Percentiles rank a stretch among this genome's conserved stretches.
Evolutionary conservation across 805 yeast species (phyloP).

Genomic region (Lipomyces yamanashiensis): DNA sequence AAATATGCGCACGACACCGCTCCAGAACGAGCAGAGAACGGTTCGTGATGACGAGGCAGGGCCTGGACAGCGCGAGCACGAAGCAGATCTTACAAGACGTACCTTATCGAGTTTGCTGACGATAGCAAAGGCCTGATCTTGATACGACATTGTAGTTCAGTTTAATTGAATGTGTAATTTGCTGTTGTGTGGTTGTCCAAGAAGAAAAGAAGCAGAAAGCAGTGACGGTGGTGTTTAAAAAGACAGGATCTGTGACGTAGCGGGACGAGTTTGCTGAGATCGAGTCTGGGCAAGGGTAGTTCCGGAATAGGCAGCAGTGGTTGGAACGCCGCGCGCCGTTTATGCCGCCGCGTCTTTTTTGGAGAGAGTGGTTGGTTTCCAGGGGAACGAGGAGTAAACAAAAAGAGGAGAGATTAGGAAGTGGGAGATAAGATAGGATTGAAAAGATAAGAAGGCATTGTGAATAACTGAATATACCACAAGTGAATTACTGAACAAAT

Average conservation of each 20-base stretch:
- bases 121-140: constrained; percentile 41
- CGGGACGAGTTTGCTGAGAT: background rate
- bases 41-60: background rate
- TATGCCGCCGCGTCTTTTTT: background rate
- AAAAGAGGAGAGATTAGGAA: background rate
- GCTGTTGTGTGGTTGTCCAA: no score
- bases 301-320: no score
- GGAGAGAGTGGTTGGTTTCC: constrained; percentile 9
- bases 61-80: background rate
- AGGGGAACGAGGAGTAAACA: constrained; percentile 8
- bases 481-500: no score
- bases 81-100: constrained; percentile 7
- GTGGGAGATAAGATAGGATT: background rate
- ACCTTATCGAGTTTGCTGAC: constrained; percentile 41
- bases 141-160: constrained; percentile 32
- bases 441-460: no score
- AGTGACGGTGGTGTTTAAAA: background rate
- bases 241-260: constrained; percentile 7
- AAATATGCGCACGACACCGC: constrained; percentile 1
- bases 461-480: no score
- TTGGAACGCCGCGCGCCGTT: constrained; percentile 2
- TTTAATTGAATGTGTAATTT: background rate
- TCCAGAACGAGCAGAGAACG: background rate
- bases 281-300: background rate
- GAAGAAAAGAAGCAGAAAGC: background rate